These are phyloP conservation scores for Cucurbitaria berberidis DNA, from an alignment of 2,329 filamentous ascomycete genomes.

Conservation along the genomic window DNA sequence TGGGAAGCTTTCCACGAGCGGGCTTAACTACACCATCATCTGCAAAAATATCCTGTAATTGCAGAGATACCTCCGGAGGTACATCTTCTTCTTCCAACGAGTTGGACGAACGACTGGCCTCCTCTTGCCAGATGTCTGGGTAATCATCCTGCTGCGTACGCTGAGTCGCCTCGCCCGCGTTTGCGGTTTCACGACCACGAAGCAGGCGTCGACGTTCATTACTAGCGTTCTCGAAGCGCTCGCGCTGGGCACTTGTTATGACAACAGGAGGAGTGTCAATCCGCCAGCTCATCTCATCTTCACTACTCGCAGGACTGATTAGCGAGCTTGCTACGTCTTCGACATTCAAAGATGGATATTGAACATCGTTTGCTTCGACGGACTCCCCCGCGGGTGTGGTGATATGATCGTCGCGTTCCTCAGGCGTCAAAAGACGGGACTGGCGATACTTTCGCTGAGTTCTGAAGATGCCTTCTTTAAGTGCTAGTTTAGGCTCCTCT, in stretches of 20 bases:
- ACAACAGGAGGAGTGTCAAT: constrained; percentile 27
- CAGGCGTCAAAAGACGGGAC: constrained; percentile 44
- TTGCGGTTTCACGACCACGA: not conserved
- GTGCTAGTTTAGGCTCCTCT: constrained; percentile 6
- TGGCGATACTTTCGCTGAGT: constrained; percentile 30
- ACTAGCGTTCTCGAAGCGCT: not conserved
- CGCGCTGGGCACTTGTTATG: constrained; percentile 1
- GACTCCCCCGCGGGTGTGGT: constrained; percentile 15
- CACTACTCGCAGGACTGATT: constrained; percentile 40
- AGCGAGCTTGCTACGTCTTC: constrained; percentile 27
- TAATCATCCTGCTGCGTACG: constrained; percentile 22
- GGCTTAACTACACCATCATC: constrained; percentile 40
- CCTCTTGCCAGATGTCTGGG: constrained; percentile 57
- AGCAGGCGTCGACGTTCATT: not conserved
- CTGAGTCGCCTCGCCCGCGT: not conserved
- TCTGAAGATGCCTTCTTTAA: constrained; percentile 30
- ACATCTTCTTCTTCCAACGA: constrained; percentile 26
- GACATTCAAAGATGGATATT: constrained; percentile 32
- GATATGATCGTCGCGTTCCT: constrained; percentile 37
- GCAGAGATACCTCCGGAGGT: constrained; percentile 17
- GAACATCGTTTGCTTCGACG: constrained; percentile 21
- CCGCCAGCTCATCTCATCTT: constrained; percentile 44
- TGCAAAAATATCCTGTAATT: constrained; percentile 44
- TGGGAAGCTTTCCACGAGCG: constrained; percentile 49
- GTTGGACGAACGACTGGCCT: constrained; percentile 50